Base-by-base conservation (phyloP, 148 eudicot species). In the Nepenthes mirabilis region DNA sequence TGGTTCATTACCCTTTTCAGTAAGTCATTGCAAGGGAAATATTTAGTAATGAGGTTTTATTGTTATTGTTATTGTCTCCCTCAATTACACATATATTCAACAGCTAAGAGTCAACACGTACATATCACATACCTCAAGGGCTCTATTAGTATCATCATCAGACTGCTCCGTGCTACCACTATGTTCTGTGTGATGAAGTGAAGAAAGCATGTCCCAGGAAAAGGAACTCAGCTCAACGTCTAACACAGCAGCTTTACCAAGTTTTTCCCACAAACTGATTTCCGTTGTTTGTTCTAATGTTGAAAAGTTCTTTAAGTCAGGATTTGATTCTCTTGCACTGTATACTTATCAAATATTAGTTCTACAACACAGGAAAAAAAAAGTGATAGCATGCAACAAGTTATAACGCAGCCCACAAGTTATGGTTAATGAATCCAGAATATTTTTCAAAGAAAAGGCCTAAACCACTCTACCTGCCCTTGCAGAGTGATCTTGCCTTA, bases 161-260 rank as follows among this genome's bases (percentile, higher is more conserved):
- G 97, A 80, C 49, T 74, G 87, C 13, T 93, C 99, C 50, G 73
- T 72, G 79, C 87, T 77, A 72, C 84, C 73, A 70, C 86, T 80
- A 69, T 86, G 86, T 73, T 94, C 97, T 52, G 95, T 80, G 70
- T 82, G 99, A 74, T 89, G 95, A 75, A 94, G 91, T 43, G 99
- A 89, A 61, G 91, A 94, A 66, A 94, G 97, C 74, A 74, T 79
- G 71, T 75, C 80, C 99, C 99, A 94, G 14, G 95, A 75, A 36
- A 94, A 94, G 60, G 89, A 70, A 73, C 78, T 82, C n/a, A 97
- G 82, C 68, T 86, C 99, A 54, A 94, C 80, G 75, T 94, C 87
- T 76, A 84, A 60, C 84, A 82, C 76, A 57, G 86, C 80, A 64
- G 99, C 91, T 65, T 82, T 87, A 57, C 99, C 91, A 70, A 94